Conservation (phyloP, 2,329 filamentous ascomycete genomes). For the Phyllosticta citriasiana region DNA sequence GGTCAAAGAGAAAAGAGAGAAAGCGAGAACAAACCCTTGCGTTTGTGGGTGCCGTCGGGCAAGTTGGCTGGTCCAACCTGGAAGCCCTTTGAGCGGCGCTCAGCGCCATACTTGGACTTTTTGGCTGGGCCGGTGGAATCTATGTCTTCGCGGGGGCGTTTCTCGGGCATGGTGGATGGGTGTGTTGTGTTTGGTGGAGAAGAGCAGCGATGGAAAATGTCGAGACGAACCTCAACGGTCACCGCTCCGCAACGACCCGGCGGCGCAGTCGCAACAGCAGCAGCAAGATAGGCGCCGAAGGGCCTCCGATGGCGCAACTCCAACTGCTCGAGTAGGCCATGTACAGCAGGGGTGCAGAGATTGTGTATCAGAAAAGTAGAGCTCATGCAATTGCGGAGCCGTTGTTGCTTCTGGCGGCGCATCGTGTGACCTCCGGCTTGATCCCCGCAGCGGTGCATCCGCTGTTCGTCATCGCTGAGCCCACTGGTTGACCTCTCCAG, state of each 20-base stretch:
- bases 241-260: background rate
- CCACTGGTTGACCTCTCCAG: background rate
- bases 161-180: slow-evolving; percentile 44
- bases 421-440: slow-evolving; percentile 6
- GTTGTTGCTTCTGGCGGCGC: background rate
- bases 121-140: slow-evolving; percentile 31
- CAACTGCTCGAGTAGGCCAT: background rate
- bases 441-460: background rate
- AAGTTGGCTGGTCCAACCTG: slow-evolving; percentile 80
- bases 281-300: background rate
- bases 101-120: slow-evolving; percentile 26
- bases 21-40: slow-evolving; percentile 50
- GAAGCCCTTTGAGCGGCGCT: slow-evolving; percentile 55
- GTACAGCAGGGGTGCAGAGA: background rate
- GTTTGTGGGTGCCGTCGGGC: slow-evolving; percentile 77
- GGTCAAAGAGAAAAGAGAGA: background rate
- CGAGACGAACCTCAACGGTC: background rate
- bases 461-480: background rate
- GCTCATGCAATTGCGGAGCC: background rate
- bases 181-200: slow-evolving; percentile 1
- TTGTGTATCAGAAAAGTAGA: background rate
- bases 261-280: background rate
- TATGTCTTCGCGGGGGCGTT: slow-evolving; percentile 43
- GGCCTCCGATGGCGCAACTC: background rate
- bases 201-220: background rate